Conservation (phyloP, 345 rosid genomes). For the Dipteronia dyeriana region DNA sequence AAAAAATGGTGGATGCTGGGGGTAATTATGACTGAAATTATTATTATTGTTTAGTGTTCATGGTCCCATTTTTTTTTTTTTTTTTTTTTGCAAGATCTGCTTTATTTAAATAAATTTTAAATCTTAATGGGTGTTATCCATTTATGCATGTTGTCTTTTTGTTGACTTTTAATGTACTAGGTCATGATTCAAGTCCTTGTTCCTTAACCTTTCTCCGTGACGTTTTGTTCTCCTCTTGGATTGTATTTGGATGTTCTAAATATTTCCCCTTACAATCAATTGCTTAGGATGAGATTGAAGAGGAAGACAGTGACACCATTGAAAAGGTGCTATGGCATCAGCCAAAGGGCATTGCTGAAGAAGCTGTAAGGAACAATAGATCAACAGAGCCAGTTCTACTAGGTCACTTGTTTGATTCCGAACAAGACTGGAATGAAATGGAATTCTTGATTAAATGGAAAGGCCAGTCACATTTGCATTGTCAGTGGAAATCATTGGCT, state of each 20-base stretch:
- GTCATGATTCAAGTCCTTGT: background rate
- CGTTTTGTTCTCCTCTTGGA: background rate
- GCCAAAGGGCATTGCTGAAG: conserved; percentile 82
- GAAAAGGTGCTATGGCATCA: conserved; percentile 99
- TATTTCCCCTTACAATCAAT: background rate
- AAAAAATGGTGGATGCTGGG: background rate
- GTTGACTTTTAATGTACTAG: background rate
- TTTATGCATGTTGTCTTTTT: background rate
- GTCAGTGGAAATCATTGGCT: conserved; percentile 86
- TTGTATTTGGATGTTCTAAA: conserved; percentile 9
- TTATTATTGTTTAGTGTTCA: background rate
- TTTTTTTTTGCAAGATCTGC: background rate
- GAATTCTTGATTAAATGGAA: conserved; percentile 99
- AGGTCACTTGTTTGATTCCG: conserved; percentile 74
- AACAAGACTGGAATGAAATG: conserved; percentile 84
- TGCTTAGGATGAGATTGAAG: conserved; percentile 89
- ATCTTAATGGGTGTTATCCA: background rate
- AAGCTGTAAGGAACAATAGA: conserved; percentile 55
- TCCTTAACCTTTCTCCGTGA: background rate
- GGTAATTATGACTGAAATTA: background rate
- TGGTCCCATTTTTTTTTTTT: background rate
- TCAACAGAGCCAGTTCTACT: conserved; percentile 71
- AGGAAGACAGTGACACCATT: conserved; percentile 91
- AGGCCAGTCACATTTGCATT: conserved; percentile 98
- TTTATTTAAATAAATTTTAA: background rate